phyloP scores from a whole-genome alignment of 1,139 yeast species.

The Lodderomyces theae region DNA sequence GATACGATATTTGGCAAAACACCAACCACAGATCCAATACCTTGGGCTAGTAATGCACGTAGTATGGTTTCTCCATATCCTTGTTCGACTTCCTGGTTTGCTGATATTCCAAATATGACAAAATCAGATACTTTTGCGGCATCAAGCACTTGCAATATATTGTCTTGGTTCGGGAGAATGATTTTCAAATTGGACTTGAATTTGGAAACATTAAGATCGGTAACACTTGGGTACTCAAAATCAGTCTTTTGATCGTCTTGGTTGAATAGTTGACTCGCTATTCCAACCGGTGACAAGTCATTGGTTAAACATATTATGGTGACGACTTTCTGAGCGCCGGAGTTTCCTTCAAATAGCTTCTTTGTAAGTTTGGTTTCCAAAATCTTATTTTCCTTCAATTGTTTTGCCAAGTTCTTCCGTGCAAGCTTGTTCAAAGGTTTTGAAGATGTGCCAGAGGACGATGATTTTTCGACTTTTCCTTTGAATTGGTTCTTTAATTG shows the following conservation, averaged over 20 bases:
- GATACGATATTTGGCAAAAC: slow-evolving; percentile 72
- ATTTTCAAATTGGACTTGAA: slow-evolving; percentile 76
- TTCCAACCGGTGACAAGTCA: slow-evolving; percentile 60
- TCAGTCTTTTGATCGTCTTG: slow-evolving; percentile 30
- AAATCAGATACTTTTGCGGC: slow-evolving; percentile 88
- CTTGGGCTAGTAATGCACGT: slow-evolving; percentile 87
- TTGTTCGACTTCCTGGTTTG: slow-evolving; percentile 74
- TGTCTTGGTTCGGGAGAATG: slow-evolving; percentile 67
- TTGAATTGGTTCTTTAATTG: slow-evolving; percentile 73
- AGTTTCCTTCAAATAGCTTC: slow-evolving; percentile 73
- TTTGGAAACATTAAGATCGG: slow-evolving; percentile 50
- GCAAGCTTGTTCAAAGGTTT: slow-evolving; percentile 61
- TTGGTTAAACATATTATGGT: slow-evolving; percentile 76
- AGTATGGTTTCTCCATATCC: slow-evolving; percentile 84
- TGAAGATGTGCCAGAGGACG: slow-evolving; percentile 26
- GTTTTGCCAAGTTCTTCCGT: slow-evolving; percentile 77
- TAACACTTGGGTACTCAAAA: slow-evolving; percentile 46
- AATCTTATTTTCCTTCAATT: slow-evolving; percentile 72
- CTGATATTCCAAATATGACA: slow-evolving; percentile 83
- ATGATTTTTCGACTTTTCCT: slow-evolving; percentile 78
- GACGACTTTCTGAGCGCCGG: slow-evolving; percentile 80
- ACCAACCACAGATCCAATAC: slow-evolving; percentile 80
- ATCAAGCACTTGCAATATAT: slow-evolving; percentile 72
- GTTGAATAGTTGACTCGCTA: slow-evolving; percentile 51
- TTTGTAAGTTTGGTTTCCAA: slow-evolving; percentile 49